Base-by-base conservation (phyloP, 108 stramenopile genomes). In the Nitzschia sp. region DNA sequence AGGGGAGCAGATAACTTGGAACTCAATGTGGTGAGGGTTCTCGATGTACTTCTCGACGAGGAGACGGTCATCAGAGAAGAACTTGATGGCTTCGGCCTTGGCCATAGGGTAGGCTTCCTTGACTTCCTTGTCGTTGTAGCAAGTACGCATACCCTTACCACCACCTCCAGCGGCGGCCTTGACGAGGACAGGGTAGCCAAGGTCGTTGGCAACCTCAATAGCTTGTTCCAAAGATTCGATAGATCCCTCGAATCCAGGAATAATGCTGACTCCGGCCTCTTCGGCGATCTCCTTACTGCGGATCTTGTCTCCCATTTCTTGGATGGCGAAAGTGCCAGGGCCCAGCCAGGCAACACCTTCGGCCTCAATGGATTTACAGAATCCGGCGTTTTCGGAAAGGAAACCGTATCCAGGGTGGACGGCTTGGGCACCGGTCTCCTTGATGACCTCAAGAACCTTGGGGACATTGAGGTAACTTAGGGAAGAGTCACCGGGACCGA, bases 331-430 rank as follows among this genome's bases (percentile, higher is more conserved):
- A 8, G 83, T 74, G 41, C 83, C 68, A 44, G 97, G 96, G 26
- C 97, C 97, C 10, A 98, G 83, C 81, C 95, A 97, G 6, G 67
- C 73, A 46, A 96, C 76, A 2, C 78, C 78, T 41, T 72, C 76
- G 24, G 66, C 48, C 21, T 54, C 58, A 25, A 87, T 78, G 21
- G 83, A 70, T 59, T 78, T 64, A 10, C 92, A 90, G 67, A 97
- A 95, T 22, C 72, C 74, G 9, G 93, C 87, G 63, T 90, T 93
- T 78, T 97, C 97, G n/a, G 86, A 83, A 14, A 97, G 79, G 56
- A 97, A 96, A 17, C 97, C 96, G 65, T 90, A 87, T 34, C 95
- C 98, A 6, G 98, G 98, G 72, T 98, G 98, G 3, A 98, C 82
- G 1, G 89, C 95, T 68, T 97, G 83, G 7, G 92, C 89, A 0